Conservation (phyloP, 345 rosid species). For the Lagerstroemia speciosa region DNA sequence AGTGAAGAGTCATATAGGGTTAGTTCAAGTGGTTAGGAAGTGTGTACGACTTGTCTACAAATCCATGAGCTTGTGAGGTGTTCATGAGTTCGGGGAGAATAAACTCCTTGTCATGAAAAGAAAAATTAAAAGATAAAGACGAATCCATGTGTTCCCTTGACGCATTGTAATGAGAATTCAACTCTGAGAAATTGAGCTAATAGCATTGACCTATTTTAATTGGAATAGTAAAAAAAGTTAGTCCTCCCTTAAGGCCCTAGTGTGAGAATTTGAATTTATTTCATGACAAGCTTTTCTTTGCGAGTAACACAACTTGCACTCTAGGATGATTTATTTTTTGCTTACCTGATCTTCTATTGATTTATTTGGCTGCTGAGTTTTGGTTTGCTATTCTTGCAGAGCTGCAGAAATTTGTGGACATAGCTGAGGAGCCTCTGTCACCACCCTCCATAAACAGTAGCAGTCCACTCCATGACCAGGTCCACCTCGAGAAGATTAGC, state of each 20-base stretch:
- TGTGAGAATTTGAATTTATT: background rate
- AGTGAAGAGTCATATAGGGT: no score
- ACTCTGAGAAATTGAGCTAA: no score
- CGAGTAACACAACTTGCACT: background rate
- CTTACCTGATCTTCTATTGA: background rate
- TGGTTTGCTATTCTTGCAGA: conserved; percentile 23
- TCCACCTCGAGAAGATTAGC: conserved; percentile 22
- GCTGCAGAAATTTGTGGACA: conserved; percentile 43
- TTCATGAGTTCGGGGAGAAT: no score
- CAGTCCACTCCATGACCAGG: conserved; percentile 18
- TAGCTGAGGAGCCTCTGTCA: conserved; percentile 35
- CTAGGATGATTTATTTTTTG: background rate
- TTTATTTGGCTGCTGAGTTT: background rate
- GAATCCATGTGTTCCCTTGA: no score
- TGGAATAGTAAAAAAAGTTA: no score
- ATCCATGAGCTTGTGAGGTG: no score
- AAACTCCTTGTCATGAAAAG: no score
- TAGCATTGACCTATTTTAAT: no score
- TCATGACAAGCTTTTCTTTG: background rate
- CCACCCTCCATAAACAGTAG: conserved; percentile 7
- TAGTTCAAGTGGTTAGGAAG: no score
- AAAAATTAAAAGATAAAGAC: no score
- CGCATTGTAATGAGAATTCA: no score
- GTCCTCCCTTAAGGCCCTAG: background rate
- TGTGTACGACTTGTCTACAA: no score